Percentiles rank a stretch among this genome's conserved stretches.
Conservation (phyloP, 1,139 yeast species). For the Zygosaccharomyces pseudobailii region DNA sequence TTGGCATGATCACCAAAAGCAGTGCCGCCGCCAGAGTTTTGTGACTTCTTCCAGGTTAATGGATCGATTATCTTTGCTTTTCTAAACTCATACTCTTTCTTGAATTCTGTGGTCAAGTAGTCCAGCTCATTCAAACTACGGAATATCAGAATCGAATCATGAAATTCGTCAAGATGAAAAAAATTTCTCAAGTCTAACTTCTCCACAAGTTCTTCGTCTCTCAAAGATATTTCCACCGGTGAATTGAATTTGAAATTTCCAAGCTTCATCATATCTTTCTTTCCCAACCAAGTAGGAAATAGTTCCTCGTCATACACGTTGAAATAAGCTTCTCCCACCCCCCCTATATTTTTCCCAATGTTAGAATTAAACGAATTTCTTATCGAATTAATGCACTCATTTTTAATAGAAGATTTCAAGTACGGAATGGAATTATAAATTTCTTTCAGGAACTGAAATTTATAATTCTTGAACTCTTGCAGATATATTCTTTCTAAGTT, state of each 20-base stretch:
- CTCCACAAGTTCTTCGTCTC: conserved; percentile 40
- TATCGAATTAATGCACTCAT: conserved; percentile 70
- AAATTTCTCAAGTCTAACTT: conserved; percentile 29
- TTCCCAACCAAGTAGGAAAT: conserved; percentile 34
- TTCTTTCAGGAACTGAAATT: conserved; percentile 57
- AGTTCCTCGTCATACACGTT: conserved; percentile 48
- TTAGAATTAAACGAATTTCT: conserved; percentile 61
- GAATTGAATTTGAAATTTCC: conserved; percentile 70
- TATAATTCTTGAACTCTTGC: conserved; percentile 63
- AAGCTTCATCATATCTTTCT: conserved; percentile 41
- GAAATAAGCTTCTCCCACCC: conserved; percentile 58
- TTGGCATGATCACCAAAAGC: conserved; percentile 21
- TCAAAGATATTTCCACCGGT: conserved; percentile 71
- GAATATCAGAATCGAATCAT: conserved; percentile 80
- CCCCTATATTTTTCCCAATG: conserved; percentile 54
- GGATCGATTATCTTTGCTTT: conserved; percentile 72
- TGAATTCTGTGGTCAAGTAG: conserved; percentile 55
- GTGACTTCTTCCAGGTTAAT: conserved; percentile 38
- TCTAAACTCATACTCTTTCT: conserved; percentile 69
- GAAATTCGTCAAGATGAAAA: conserved; percentile 59
- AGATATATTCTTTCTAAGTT: conserved; percentile 66
- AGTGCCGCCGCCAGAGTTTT: conserved; percentile 17
- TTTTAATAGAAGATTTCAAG: conserved; percentile 67
- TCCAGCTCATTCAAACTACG: conserved; percentile 64
- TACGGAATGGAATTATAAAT: conserved; percentile 74